Evolutionary conservation across 495 filamentous ascomycete genomes (phyloP).

Genomic region (Penicillium diatomitis): DNA sequence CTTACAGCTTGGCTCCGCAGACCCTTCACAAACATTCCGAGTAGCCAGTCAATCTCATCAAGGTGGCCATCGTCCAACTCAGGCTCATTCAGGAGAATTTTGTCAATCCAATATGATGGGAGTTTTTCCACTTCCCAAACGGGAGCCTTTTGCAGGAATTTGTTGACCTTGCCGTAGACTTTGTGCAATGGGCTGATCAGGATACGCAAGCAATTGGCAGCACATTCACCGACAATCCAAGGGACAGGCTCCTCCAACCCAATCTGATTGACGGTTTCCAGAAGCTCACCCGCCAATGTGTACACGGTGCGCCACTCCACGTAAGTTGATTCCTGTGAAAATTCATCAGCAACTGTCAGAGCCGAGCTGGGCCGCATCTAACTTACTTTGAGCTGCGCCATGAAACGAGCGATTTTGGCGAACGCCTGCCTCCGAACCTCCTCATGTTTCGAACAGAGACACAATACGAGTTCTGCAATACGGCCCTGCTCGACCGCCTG

Average conservation of each 20-base stretch:
- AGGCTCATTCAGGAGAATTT: constrained; percentile 60
- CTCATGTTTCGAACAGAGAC: constrained; percentile 62
- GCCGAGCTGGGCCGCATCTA: background rate
- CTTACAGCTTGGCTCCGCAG: constrained; percentile 48
- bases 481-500: constrained; percentile 66
- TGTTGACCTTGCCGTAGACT: constrained; percentile 81
- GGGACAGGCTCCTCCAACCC: constrained; percentile 55
- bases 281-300: constrained; percentile 66
- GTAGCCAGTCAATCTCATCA: constrained; percentile 69
- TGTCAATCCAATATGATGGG: constrained; percentile 63
- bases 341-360: background rate
- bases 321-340: constrained; percentile 49
- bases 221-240: constrained; percentile 64
- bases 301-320: constrained; percentile 67
- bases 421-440: constrained; percentile 73
- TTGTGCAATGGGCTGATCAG: constrained; percentile 69
- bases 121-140: constrained; percentile 64
- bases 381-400: constrained; percentile 50
- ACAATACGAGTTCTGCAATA: constrained; percentile 55
- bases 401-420: constrained; percentile 53
- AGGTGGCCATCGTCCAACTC: constrained; percentile 65
- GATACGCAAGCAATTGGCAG: constrained; percentile 57
- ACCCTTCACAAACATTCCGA: constrained; percentile 65
- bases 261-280: constrained; percentile 54
- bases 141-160: constrained; percentile 68